These are phyloP conservation scores for Grifola frondosa DNA, from an alignment of 1,284 basidiomycete species.

Conservation along the genomic window DNA sequence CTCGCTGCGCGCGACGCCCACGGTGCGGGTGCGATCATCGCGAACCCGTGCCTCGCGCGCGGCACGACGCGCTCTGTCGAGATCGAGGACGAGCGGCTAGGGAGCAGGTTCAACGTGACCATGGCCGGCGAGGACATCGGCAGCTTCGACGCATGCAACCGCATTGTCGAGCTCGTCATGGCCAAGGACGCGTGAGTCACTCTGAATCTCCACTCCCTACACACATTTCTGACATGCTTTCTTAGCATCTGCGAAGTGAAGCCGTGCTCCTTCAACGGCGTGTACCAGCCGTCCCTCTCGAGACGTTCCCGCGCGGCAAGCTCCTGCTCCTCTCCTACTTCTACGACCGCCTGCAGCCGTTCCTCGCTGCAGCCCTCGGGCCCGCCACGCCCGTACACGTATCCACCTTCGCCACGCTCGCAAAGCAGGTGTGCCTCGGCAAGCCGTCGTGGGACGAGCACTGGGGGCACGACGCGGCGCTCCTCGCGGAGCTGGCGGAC, in stretches of 20 bases:
- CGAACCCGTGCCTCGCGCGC: slow-evolving; percentile 81
- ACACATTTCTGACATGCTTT: slow-evolving; percentile 4
- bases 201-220: slow-evolving; percentile 1
- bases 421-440: slow-evolving; percentile 73
- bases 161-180: slow-evolving; percentile 88
- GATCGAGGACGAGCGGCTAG: slow-evolving; percentile 61
- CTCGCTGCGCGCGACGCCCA: slow-evolving; percentile 38
- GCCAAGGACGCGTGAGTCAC: slow-evolving; percentile 88
- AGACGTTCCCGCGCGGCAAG: slow-evolving; percentile 82
- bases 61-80: slow-evolving; percentile 67
- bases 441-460: slow-evolving; percentile 55
- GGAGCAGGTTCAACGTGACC: slow-evolving; percentile 59
- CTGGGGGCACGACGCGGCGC: slow-evolving; percentile 51
- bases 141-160: slow-evolving; percentile 83
- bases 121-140: slow-evolving; percentile 83
- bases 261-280: slow-evolving; percentile 96
- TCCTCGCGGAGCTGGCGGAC: slow-evolving; percentile 77
- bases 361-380: slow-evolving; percentile 51
- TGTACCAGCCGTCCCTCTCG: slow-evolving; percentile 96
- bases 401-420: slow-evolving; percentile 62
- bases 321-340: slow-evolving; percentile 94
- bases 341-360: slow-evolving; percentile 89
- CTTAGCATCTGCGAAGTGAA: slow-evolving; percentile 81
- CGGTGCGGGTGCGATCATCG: slow-evolving; percentile 43
- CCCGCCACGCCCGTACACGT: slow-evolving; percentile 48